A percentile compares a stretch with the other conserved stretches of the same genome.
Evolutionary conservation across 208 protist species (phyloP).

Genomic region (Crithidia fasciculata): DNA sequence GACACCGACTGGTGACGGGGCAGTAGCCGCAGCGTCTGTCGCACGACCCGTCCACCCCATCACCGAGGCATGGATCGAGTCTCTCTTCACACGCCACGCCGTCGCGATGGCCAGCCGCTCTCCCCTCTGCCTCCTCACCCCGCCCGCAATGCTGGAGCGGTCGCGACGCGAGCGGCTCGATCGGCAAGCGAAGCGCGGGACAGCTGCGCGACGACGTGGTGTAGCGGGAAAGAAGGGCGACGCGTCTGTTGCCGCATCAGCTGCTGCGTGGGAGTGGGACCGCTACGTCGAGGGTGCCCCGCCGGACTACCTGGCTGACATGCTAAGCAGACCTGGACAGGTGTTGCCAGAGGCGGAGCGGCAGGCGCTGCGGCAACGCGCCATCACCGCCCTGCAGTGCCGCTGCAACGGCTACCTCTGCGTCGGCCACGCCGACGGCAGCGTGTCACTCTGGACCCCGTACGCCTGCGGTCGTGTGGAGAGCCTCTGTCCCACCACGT

Average conservation of each 20-base stretch:
- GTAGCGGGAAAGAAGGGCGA: too few relatives aligned
- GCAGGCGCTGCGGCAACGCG: conserved; percentile 35
- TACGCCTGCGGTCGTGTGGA: conserved; percentile 69
- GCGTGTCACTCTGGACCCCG: conserved; percentile 73
- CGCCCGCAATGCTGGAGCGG: conserved; percentile 63
- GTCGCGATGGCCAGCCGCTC: conserved; percentile 60
- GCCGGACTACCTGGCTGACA: conserved; percentile 50
- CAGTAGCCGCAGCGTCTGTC: background rate
- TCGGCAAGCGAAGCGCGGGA: conserved; percentile 12
- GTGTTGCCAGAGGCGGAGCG: conserved; percentile 41
- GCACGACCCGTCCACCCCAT: conserved; percentile 27
- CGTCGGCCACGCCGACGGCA: conserved; percentile 67
- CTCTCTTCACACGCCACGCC: conserved; percentile 70
- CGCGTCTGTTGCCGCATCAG: background rate
- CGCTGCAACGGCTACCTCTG: conserved; percentile 74
- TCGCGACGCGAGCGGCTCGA: conserved; percentile 69
- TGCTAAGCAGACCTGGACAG: conserved; percentile 44
- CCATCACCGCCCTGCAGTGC: conserved; percentile 56
- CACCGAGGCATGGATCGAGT: conserved; percentile 65
- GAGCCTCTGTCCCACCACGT: conserved; percentile 59
- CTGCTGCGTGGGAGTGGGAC: conserved; percentile 42
- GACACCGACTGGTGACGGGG: background rate
- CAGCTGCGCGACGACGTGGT: background rate
- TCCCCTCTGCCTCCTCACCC: conserved; percentile 61
- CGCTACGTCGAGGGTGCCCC: conserved; percentile 68